Base-by-base conservation (phyloP, 2,329 filamentous ascomycete species). In the Monilinia aucupariae region DNA sequence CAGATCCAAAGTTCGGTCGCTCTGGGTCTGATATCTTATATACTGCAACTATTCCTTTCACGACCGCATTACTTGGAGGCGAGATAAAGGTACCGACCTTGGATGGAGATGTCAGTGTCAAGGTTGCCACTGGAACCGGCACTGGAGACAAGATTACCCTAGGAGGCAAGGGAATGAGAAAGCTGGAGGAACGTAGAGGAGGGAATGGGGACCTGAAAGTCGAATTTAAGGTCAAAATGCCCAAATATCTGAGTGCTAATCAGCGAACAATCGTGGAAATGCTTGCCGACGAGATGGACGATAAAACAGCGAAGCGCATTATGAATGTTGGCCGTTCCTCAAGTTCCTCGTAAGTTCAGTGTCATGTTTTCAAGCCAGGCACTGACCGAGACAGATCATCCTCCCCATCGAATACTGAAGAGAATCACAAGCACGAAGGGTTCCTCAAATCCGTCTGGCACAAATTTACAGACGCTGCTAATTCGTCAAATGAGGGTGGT, bases 391-490 rank as follows among this genome's bases (percentile, higher is more conserved):
- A 58, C 41, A 61, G 62, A 45, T 58, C 66, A 25, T 66, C 65
- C 9, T 63, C 64, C 39, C 37, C 61, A 25, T 54, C 61, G 25
- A 55, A 43, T 54, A 43, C 50, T 39, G 68, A 68, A 37, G 76
- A 80, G 32, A 78, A 81, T 0, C 88, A 93, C 75, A 88, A 89
- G 76, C 86, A 89, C 72, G 92, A 97, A 75, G 91, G 93, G 3
- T 96, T 97, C 73, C 78, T 97, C 65, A 97, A 94, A 79, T 91
- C 88, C 49, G 86, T 96, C 68, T 97, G 93, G 93, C 91, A 97
- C 74, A 92, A 87, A 68, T 77, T 97, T 62, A 96, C 89, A n/a
- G 90, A 91, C 71, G 85, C 47, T 32, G 32, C 32, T 32, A 50
- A 49, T 27, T 52, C 54, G 25, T n/a, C 45, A 25, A 56, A 64